Percentiles rank a stretch among this genome's conserved stretches.
phyloP scores from a whole-genome alignment of 257 asterid genomes.

The Salvia splendens region DNA sequence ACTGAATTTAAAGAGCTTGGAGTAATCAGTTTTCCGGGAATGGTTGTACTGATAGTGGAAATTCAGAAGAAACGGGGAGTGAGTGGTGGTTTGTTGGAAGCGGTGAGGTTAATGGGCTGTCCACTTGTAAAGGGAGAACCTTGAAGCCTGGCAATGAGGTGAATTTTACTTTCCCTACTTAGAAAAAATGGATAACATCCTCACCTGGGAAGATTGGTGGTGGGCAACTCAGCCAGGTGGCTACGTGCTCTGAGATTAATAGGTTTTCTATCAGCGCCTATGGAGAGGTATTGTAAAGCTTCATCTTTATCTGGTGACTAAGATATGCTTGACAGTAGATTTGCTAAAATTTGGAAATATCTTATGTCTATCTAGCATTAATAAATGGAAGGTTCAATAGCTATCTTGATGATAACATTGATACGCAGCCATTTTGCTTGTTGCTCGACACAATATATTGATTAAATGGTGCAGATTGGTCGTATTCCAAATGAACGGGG shows the following conservation, averaged over 20 bases:
- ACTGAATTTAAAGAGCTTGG: conserved; percentile 21
- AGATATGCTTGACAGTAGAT: background rate
- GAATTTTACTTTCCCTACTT: conserved; percentile 61
- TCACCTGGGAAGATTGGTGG: conserved; percentile 69
- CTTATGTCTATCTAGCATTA: background rate
- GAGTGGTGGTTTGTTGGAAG: conserved; percentile 92
- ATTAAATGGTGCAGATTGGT: conserved; percentile 66
- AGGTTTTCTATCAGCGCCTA: conserved; percentile 67
- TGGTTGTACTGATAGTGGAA: conserved; percentile 17
- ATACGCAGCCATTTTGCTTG: conserved; percentile 23
- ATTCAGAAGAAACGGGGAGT: conserved; percentile 49
- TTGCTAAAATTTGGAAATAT: conserved; percentile 3
- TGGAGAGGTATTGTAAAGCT: conserved; percentile 72
- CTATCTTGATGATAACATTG: conserved; percentile 2
- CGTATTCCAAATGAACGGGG: conserved; percentile 98
- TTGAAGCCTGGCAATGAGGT: conserved; percentile 75
- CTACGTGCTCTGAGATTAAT: conserved; percentile 75
- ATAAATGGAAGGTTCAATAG: background rate
- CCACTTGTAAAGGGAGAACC: conserved; percentile 84
- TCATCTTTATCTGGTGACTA: background rate
- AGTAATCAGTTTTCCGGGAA: conserved; percentile 36
- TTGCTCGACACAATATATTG: conserved; percentile 19
- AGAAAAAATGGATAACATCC: conserved; percentile 52
- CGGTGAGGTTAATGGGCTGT: conserved; percentile 70
- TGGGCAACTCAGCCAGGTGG: conserved; percentile 70